Percentiles rank a stretch among this genome's conserved stretches.
Conservation (phyloP, 2,329 filamentous ascomycete species). For the Monosporascus ibericus region DNA sequence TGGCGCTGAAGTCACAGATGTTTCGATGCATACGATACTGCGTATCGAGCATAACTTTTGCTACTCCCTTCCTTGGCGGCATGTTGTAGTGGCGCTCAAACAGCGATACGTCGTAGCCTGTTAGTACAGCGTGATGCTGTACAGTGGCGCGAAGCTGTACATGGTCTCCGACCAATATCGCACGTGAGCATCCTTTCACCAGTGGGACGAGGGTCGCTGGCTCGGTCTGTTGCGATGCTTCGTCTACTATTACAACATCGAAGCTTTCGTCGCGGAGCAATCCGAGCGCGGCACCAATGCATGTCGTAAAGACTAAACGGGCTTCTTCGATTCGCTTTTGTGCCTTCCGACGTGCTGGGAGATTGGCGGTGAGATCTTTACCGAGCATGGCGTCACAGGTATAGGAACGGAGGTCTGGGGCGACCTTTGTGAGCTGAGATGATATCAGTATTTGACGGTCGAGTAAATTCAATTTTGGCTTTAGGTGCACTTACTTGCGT, state of each 20-base stretch:
- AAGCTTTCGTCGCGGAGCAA: slow-evolving; percentile 33
- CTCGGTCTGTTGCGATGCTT: slow-evolving; percentile 42
- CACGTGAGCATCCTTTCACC: slow-evolving; percentile 35
- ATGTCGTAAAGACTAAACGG: slow-evolving; percentile 38
- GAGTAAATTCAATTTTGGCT: not conserved
- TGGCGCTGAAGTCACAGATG: slow-evolving; percentile 34
- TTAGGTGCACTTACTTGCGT: slow-evolving; percentile 6
- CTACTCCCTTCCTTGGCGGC: slow-evolving; percentile 8
- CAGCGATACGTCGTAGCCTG: slow-evolving; percentile 34
- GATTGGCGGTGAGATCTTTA: slow-evolving; percentile 19
- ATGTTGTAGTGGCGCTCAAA: slow-evolving; percentile 35
- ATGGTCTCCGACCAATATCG: slow-evolving; percentile 39
- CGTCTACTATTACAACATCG: slow-evolving; percentile 36
- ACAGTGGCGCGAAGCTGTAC: slow-evolving; percentile 39
- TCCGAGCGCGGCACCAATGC: slow-evolving; percentile 34
- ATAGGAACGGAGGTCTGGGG: slow-evolving; percentile 26
- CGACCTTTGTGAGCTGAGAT: slow-evolving; percentile 27
- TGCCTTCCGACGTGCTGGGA: slow-evolving; percentile 28
- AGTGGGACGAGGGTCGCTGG: slow-evolving; percentile 33
- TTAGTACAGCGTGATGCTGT: slow-evolving; percentile 25
- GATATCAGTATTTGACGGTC: not conserved
- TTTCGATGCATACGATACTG: slow-evolving; percentile 38
- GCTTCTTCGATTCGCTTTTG: slow-evolving; percentile 29
- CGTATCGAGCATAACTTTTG: slow-evolving; percentile 35
- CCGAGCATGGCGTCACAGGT: slow-evolving; percentile 30